These are phyloP conservation scores for Penicillium frequentans DNA, from an alignment of 2,329 filamentous ascomycete species.

Conservation along the genomic window DNA sequence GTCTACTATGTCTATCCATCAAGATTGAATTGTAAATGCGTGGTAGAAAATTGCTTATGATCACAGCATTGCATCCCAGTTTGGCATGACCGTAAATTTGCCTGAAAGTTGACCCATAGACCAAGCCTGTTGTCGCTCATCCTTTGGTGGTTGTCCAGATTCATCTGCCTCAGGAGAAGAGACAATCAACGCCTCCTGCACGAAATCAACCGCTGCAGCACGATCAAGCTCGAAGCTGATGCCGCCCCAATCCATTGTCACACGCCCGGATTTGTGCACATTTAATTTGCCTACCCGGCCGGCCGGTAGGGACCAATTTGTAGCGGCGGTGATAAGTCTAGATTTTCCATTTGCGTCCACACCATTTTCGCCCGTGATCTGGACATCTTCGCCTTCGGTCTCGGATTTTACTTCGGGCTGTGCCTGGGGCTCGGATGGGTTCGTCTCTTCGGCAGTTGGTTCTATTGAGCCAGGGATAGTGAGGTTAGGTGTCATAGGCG, in stretches of 20 bases:
- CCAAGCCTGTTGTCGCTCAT: conserved; percentile 45
- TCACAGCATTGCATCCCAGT: conserved; percentile 56
- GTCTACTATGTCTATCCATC: background rate
- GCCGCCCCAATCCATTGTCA: conserved; percentile 64
- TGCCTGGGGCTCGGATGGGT: conserved; percentile 1
- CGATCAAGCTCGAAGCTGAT: conserved; percentile 59
- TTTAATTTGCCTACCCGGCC: conserved; percentile 62
- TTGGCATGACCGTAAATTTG: conserved; percentile 63
- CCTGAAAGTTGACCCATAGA: conserved; percentile 63
- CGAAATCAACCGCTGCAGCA: conserved; percentile 57
- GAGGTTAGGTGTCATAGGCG: conserved; percentile 61
- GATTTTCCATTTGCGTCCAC: conserved; percentile 16
- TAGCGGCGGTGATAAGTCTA: conserved; percentile 43
- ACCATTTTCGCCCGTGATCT: conserved; percentile 24
- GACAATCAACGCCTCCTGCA: conserved; percentile 59
- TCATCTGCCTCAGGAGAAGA: conserved; percentile 22
- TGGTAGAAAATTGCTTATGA: background rate
- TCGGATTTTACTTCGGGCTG: conserved; percentile 26
- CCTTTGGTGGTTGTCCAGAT: conserved; percentile 20
- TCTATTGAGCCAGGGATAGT: conserved; percentile 33
- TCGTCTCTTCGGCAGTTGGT: conserved; percentile 1
- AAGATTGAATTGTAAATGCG: too few species aligned
- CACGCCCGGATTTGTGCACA: conserved; percentile 61
- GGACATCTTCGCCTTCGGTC: conserved; percentile 33
- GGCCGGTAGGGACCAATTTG: conserved; percentile 46